Evolutionary conservation across 2,329 filamentous ascomycete species (phyloP).

Genomic region (Periconia digitata): DNA sequence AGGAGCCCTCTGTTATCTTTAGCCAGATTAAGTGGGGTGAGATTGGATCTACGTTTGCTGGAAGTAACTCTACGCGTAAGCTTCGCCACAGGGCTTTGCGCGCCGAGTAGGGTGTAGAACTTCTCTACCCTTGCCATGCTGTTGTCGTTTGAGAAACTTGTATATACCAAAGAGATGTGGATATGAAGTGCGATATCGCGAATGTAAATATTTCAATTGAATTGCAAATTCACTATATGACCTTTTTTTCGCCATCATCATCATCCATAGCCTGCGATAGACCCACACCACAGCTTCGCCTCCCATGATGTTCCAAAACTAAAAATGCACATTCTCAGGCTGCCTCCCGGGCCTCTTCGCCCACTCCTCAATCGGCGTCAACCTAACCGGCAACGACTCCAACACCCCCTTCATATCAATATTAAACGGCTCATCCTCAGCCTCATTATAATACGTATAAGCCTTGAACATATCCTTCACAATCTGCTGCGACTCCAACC

Average conservation of each 20-base stretch:
- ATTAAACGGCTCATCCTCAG: slow-evolving; percentile 42
- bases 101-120: background rate
- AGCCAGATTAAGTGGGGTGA: slow-evolving; percentile 64
- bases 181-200: too few relatives aligned
- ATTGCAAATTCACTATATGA: too few relatives aligned
- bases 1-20: slow-evolving; percentile 56
- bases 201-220: too few relatives aligned
- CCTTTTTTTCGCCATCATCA: too few relatives aligned
- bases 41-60: slow-evolving; percentile 59
- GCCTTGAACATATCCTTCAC: slow-evolving; percentile 46
- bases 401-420: slow-evolving; percentile 41
- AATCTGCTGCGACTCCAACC: slow-evolving; percentile 40
- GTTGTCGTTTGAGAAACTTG: too few relatives aligned
- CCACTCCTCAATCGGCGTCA: slow-evolving; percentile 44
- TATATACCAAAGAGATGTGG: too few relatives aligned
- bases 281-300: too few relatives aligned
- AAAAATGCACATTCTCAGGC: too few relatives aligned
- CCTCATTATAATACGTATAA: slow-evolving; percentile 46
- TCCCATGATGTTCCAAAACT: too few relatives aligned
- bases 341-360: slow-evolving; percentile 18
- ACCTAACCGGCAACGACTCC: slow-evolving; percentile 31
- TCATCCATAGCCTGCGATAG: too few relatives aligned
- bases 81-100: slow-evolving; percentile 9
- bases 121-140: too few relatives aligned
- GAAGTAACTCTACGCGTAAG: slow-evolving; percentile 55